Evolutionary conservation across 345 rosid species (phyloP).

Genomic region (Camelina hispida): DNA sequence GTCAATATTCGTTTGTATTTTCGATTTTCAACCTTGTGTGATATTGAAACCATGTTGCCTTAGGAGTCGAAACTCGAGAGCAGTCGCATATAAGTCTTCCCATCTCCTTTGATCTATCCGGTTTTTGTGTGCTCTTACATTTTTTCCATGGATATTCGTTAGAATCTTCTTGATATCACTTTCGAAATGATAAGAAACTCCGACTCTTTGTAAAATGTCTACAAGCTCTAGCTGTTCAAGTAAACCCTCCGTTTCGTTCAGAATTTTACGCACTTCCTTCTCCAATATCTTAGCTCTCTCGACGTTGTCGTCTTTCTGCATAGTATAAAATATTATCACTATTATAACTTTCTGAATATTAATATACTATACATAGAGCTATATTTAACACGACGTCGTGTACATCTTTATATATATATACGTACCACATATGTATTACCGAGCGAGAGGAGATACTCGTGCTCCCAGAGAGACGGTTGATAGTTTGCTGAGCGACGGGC

Average conservation of each 20-base stretch:
- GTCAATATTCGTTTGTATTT: constrained; percentile 1
- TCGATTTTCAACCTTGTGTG: constrained; percentile 36
- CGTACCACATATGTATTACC: constrained; percentile 29
- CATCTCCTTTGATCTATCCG: neutral
- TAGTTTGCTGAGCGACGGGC: constrained; percentile 46
- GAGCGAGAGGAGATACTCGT: constrained; percentile 48
- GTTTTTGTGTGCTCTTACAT: neutral
- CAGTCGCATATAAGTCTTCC: constrained; percentile 35
- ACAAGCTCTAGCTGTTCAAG: constrained; percentile 44
- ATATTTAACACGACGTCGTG: neutral
- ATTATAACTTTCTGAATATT: neutral
- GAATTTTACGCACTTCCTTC: constrained; percentile 27
- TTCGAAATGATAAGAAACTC: constrained; percentile 47
- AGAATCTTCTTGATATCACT: constrained; percentile 33
- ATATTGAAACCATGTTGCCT: constrained; percentile 44
- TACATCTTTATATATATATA: neutral
- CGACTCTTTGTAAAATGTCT: constrained; percentile 48
- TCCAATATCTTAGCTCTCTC: constrained; percentile 19
- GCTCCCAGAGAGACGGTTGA: constrained; percentile 45
- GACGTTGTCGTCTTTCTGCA: constrained; percentile 29
- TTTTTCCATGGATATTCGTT: neutral
- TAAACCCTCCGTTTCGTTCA: constrained; percentile 22
- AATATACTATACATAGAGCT: neutral
- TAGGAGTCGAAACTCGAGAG: constrained; percentile 46
- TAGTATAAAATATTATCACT: neutral